A percentile compares a stretch with the other conserved stretches of the same genome.
Evolutionary conservation across 1,139 yeast genomes (phyloP).

Genomic region (Eremothecium sinecaudum): DNA sequence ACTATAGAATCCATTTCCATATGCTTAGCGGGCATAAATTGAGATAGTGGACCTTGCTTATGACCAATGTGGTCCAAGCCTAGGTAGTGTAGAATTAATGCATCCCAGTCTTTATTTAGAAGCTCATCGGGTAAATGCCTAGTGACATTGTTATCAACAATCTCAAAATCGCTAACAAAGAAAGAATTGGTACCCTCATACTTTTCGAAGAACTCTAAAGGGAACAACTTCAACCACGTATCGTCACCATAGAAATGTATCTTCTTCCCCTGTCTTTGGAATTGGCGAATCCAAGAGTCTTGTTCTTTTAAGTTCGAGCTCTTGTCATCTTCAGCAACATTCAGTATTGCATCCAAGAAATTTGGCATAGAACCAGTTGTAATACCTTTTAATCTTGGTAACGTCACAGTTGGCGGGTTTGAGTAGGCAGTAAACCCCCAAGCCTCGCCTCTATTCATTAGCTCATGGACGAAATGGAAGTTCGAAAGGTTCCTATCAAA

Average conservation of each 20-base stretch:
- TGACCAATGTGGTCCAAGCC: conserved; percentile 98
- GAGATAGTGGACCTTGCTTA: conserved; percentile 81
- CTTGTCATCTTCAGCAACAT: conserved; percentile 84
- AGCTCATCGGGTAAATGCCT: conserved; percentile 48
- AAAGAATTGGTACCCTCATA: conserved; percentile 88
- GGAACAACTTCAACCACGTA: conserved; percentile 90
- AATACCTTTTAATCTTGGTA: conserved; percentile 70
- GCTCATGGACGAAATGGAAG: conserved; percentile 56
- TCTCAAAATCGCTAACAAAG: conserved; percentile 88
- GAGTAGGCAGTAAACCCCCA: conserved; percentile 86
- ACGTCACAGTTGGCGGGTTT: conserved; percentile 77
- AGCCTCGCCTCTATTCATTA: conserved; percentile 61
- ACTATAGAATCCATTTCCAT: conserved; percentile 73
- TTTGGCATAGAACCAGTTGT: conserved; percentile 77
- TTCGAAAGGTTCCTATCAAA: conserved; percentile 49
- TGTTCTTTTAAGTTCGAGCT: conserved; percentile 66
- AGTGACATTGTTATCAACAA: conserved; percentile 88
- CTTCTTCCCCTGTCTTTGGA: conserved; percentile 37
- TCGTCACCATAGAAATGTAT: conserved; percentile 93
- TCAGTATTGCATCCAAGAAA: conserved; percentile 77
- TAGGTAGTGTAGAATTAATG: conserved; percentile 74
- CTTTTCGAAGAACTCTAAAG: conserved; percentile 45
- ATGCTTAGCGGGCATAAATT: conserved; percentile 74
- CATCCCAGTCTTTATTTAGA: conserved; percentile 54
- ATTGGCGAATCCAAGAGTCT: conserved; percentile 82